phyloP scores from a whole-genome alignment of 345 rosid species.

The Salix koriyanagi region DNA sequence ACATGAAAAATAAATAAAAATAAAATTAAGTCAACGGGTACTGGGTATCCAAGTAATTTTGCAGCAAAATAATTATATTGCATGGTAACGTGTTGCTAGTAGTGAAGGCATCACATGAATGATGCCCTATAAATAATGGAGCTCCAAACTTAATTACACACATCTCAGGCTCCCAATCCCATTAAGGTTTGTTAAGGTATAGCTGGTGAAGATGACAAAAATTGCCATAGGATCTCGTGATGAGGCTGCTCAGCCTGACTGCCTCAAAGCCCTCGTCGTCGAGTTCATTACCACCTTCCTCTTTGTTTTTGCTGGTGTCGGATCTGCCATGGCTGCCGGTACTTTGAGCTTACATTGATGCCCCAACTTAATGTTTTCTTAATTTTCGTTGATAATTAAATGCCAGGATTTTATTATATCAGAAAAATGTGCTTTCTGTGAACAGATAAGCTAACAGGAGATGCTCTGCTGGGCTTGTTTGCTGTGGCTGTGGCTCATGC shows the following conservation, averaged over 20 bases:
- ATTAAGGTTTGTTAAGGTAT: not conserved
- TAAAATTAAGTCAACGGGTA: slow-evolving; percentile 5
- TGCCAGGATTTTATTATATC: not conserved
- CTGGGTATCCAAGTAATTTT: slow-evolving; percentile 8
- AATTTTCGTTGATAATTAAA: not conserved
- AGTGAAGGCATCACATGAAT: not conserved
- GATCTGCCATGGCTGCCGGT: slow-evolving; percentile 78
- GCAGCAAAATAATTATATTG: not conserved
- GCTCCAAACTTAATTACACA: not conserved
- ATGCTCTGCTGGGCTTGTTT: slow-evolving; percentile 51
- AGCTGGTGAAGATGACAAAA: slow-evolving; percentile 42
- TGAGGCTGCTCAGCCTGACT: slow-evolving; percentile 62
- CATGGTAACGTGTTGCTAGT: not conserved
- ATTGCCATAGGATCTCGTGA: slow-evolving; percentile 55
- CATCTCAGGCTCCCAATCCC: not conserved
- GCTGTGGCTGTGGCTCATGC: slow-evolving; percentile 81
- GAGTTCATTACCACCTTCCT: slow-evolving; percentile 84
- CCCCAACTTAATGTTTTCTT: not conserved
- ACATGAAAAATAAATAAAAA: not conserved
- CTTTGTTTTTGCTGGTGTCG: slow-evolving; percentile 82
- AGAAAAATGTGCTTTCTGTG: not conserved
- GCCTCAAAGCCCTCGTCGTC: slow-evolving; percentile 69
- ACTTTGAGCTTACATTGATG: not conserved
- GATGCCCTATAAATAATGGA: not conserved
- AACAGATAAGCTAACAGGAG: slow-evolving; percentile 49